Evolutionary conservation across 352 stramenopile species (phyloP).

Genomic region (Elongisporangium anandrum): DNA sequence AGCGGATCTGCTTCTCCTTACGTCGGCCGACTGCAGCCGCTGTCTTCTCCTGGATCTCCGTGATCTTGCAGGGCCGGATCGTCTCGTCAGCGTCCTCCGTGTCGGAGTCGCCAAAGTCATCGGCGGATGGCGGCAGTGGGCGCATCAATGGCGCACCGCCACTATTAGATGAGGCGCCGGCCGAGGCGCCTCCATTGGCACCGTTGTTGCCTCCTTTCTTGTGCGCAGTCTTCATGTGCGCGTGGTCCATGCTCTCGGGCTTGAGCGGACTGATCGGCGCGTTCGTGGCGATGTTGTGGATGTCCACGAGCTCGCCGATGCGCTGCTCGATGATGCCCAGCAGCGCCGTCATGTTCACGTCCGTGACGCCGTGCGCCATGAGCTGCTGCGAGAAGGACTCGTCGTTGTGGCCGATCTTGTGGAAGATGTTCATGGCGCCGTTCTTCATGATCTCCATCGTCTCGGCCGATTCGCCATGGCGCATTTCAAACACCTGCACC

Average conservation of each 20-base stretch:
- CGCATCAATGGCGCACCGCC: slow-evolving; percentile 22
- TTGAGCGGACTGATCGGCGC: slow-evolving; percentile 25
- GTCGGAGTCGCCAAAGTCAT: slow-evolving; percentile 77
- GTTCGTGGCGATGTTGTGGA: slow-evolving; percentile 81
- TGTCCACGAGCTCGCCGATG: slow-evolving; percentile 80
- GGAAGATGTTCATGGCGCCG: slow-evolving; percentile 69
- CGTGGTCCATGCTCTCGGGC: slow-evolving; percentile 8
- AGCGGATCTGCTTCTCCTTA: slow-evolving; percentile 65
- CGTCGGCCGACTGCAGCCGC: slow-evolving; percentile 48
- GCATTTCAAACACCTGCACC: slow-evolving; percentile 55
- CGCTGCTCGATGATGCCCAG: slow-evolving; percentile 83
- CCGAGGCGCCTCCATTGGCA: slow-evolving; percentile 1
- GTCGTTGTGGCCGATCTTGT: slow-evolving; percentile 76
- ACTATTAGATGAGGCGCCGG: slow-evolving; percentile 4
- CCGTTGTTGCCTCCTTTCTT: slow-evolving; percentile 15
- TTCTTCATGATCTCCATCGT: slow-evolving; percentile 70
- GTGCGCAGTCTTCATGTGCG: slow-evolving; percentile 27
- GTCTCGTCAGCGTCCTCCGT: slow-evolving; percentile 67
- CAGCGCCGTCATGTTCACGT: slow-evolving; percentile 77
- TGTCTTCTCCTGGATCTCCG: slow-evolving; percentile 79
- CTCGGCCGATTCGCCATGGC: slow-evolving; percentile 55
- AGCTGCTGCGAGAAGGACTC: slow-evolving; percentile 72
- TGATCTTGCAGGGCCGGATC: slow-evolving; percentile 64
- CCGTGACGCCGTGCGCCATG: slow-evolving; percentile 62
- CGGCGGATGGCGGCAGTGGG: slow-evolving; percentile 46